A percentile compares a stretch with the other conserved stretches of the same genome.
Conservation (phyloP, 768 basidiomycete genomes). For the Dentipellis fragilis region DNA sequence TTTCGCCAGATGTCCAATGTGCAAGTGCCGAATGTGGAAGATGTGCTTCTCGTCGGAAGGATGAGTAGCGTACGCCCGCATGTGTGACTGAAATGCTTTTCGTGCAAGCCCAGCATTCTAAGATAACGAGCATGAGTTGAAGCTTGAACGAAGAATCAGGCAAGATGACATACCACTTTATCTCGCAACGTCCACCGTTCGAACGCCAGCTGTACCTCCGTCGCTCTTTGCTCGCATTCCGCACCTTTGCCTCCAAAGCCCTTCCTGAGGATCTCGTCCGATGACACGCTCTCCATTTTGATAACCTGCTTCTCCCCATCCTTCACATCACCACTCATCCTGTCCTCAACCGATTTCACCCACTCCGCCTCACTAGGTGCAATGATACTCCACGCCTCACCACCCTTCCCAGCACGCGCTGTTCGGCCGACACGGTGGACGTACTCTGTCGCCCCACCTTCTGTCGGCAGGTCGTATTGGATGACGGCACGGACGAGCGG, state of each 20-base stretch:
- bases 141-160: not conserved
- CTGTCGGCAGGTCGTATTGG: constrained; percentile 96
- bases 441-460: constrained; percentile 93
- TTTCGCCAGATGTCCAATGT: constrained; percentile 91
- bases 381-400: constrained; percentile 93
- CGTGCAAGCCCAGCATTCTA: constrained; percentile 75
- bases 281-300: constrained; percentile 45
- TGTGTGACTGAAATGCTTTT: constrained; percentile 82
- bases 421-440: constrained; percentile 96
- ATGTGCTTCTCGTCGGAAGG: constrained; percentile 92
- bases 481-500: constrained; percentile 90
- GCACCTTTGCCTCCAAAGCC: constrained; percentile 81
- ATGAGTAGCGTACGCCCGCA: constrained; percentile 96
- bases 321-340: constrained; percentile 48
- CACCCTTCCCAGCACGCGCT: constrained; percentile 90
- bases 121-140: not conserved
- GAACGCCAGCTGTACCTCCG: constrained; percentile 90
- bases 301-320: constrained; percentile 29
- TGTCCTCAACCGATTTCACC: constrained; percentile 82
- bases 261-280: constrained; percentile 61
- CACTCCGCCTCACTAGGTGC: constrained; percentile 80
- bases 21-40: constrained; percentile 90
- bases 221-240: constrained; percentile 85
- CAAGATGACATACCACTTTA: constrained; percentile 43
- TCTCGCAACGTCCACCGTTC: constrained; percentile 83